A percentile compares a stretch with the other conserved stretches of the same genome.
phyloP scores from a whole-genome alignment of 2,329 filamentous ascomycete genomes.

The Aspergillus calidoustus region DNA sequence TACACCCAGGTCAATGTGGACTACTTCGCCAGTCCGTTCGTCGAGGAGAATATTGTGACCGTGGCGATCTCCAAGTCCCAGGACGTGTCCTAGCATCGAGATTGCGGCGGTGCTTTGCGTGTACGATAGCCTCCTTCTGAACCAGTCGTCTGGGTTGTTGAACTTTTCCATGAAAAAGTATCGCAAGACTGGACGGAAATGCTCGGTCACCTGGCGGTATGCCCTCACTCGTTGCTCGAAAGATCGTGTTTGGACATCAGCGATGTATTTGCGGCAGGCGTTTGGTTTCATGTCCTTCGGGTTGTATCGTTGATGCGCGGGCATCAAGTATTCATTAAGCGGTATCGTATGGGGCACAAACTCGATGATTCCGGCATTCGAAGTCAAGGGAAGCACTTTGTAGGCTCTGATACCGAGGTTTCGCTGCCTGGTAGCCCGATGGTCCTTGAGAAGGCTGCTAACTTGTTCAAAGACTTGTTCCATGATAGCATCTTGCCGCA shows the following conservation, averaged over 20 bases:
- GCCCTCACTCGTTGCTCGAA: constrained; percentile 72
- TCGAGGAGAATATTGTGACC: constrained; percentile 97
- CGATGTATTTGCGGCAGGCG: constrained; percentile 79
- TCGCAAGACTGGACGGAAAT: constrained; percentile 89
- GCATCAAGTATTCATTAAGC: constrained; percentile 88
- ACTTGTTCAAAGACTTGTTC: constrained; percentile 98
- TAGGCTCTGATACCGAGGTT: constrained; percentile 93
- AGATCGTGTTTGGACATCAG: constrained; percentile 70
- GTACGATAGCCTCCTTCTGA: constrained; percentile 83
- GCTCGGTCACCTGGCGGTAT: constrained; percentile 77
- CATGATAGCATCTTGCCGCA: constrained; percentile 98
- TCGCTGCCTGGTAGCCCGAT: constrained; percentile 84
- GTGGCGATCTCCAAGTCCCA: constrained; percentile 92
- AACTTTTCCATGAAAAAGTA: constrained; percentile 98
- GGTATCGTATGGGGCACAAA: constrained; percentile 95
- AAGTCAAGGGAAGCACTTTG: constrained; percentile 89
- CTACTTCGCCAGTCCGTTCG: constrained; percentile 84
- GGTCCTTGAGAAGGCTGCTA: constrained; percentile 82
- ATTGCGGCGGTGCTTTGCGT: constrained; percentile 92
- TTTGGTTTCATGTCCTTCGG: constrained; percentile 79
- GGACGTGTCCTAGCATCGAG: constrained; percentile 89
- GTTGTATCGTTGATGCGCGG: constrained; percentile 84
- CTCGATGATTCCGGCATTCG: constrained; percentile 88
- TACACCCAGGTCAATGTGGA: constrained; percentile 96
- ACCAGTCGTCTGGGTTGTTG: constrained; percentile 94